Base-by-base conservation (phyloP, 2,329 filamentous ascomycete species). In the Emmonsiellopsis sp. region DNA sequence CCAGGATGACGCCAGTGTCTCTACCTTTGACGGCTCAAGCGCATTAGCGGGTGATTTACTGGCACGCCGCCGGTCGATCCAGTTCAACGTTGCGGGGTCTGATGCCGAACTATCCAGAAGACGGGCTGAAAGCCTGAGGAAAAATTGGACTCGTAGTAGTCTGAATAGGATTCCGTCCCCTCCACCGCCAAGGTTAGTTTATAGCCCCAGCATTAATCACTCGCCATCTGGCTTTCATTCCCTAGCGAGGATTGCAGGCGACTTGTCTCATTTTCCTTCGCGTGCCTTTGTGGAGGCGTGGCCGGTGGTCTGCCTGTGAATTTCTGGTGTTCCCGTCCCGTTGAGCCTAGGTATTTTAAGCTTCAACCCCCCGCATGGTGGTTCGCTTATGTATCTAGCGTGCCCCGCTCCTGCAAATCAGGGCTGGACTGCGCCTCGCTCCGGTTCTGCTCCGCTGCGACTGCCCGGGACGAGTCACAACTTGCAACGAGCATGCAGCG, bases 111-210 rank as follows among this genome's bases (percentile, higher is more conserved):
- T 68, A 32, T 49, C 46, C 9, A 9, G 55, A 54, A 48, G 70
- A 62, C 53, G 56, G 56, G 33, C 64, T 59, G 54, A 62, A 60
- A 39, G 58, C 62, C 56, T 60, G 56, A 48, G 63, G 60, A 42
- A 62, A 62, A 57, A 53, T 36, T 55, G 62, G 53, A 48, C 52
- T 51, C 43, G 49, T 40, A 63, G 42, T 49, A 39, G 45, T 17
- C 55, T 59, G 7, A 62, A 57, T 43, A 63, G 44, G 49, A 63
- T 64, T 2, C 61, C 61, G 7, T 73, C 71, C 10, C 71, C 71
- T 14, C 71, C 71, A 13, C 71, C 71, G 3, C 71, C 71, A 7
- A 69, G 65, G 71, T 73, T 44, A 34, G 32, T 54, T 39, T 21
- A 4, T 46, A 31, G 40, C 43, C 46, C n/a, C 21, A 27, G 21